Evolutionary conservation across 2,329 filamentous ascomycete species (phyloP), one percentile per base, ranked within the genome.

Genomic region (Penicillium paneum): DNA sequence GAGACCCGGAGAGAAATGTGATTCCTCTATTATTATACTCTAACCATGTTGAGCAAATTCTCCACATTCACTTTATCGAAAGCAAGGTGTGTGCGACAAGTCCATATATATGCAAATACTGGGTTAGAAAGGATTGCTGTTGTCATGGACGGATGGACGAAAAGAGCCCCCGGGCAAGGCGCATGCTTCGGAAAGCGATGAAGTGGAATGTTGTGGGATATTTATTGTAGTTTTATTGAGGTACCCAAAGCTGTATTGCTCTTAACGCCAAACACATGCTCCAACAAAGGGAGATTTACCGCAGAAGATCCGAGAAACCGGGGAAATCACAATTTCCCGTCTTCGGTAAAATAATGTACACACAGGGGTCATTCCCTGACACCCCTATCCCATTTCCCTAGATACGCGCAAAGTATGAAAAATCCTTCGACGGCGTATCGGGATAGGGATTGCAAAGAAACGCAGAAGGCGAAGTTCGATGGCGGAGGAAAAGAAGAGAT

Each of bases 191-290:
- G 32, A 28, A n/a, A 13, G 42, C 17, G 32, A 29, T 28, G 26
- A 19, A 24, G 36, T 10, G 36, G 28, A 15, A 34, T 26, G 28
- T 51, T 39, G 45, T 39, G 31, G 39, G 56, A 63, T 55, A 26
- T 50, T 48, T 54, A 50, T 52, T 57, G 58, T 62, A 64, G 63
- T 61, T 58, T 57, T 54, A 65, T 43, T 59, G 56, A 45, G 57
- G 43, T 56, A 59, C 52, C 61, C 59, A 64, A 55, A 63, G 53
- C 54, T 55, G 42, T 57, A 54, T 61, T 60, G 51, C 59, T 62
- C 38, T 56, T 57, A 64, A 65, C 63, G 63, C 63, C 63, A 56
- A 51, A 64, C 57, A 61, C 45, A 64, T 64, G 62, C 62, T 64
- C 60, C 62, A 53, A 57, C 57, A 61, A 58, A 58, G 55, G 43